Evolutionary conservation across 2,329 filamentous ascomycete genomes (phyloP).

Genomic region (Monosporascus sp.): DNA sequence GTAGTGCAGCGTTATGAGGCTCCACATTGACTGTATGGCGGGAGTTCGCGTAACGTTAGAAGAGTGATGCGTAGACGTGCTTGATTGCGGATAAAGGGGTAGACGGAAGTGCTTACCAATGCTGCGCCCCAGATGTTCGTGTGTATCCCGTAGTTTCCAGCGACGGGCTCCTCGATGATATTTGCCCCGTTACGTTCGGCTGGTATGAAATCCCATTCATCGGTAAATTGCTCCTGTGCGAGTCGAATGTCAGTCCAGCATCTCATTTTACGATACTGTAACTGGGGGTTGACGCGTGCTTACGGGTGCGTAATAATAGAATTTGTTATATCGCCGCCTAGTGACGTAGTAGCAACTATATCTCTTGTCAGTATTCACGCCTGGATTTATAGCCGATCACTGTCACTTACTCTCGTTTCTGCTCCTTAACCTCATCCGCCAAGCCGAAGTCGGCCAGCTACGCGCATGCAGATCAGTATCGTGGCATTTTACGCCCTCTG

Average conservation of each 20-base stretch:
- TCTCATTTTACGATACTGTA: neutral
- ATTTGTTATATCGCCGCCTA: neutral
- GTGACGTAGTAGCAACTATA: neutral
- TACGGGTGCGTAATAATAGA: neutral
- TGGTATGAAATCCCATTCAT: neutral
- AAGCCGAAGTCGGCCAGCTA: neutral
- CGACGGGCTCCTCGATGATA: neutral
- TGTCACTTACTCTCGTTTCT: neutral
- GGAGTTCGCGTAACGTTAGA: neutral
- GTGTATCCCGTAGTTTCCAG: neutral
- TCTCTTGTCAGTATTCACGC: neutral
- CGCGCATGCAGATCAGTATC: neutral
- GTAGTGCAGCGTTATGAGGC: neutral
- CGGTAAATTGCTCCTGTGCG: neutral
- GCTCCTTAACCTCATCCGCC: neutral
- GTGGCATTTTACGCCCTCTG: neutral
- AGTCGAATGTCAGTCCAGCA: neutral
- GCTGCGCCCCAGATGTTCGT: neutral
- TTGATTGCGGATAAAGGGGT: neutral
- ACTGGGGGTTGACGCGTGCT: neutral
- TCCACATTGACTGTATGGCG: neutral
- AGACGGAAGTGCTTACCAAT: neutral
- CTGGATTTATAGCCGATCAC: neutral
- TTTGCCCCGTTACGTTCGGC: neutral
- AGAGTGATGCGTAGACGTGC: neutral